Percentiles rank a stretch among this genome's conserved stretches.
phyloP scores from a whole-genome alignment of 805 yeast species.

The Monosporozyma aerobia region DNA sequence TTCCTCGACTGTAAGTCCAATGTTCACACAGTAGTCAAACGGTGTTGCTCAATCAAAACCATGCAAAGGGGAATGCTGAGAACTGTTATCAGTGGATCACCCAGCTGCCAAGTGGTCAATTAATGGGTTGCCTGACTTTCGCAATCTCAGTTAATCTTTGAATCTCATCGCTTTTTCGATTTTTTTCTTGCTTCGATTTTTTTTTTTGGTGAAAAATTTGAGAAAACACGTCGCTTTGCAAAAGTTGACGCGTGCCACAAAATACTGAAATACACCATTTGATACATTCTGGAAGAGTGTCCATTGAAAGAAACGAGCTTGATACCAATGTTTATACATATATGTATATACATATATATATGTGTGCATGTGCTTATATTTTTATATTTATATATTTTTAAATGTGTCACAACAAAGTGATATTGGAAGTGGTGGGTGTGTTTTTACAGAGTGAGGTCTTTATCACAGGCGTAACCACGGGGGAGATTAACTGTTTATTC shows the following conservation, averaged over 20 bases:
- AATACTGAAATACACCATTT: background rate
- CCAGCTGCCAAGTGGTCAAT: too few relatives aligned
- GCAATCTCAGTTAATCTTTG: background rate
- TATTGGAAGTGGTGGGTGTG: background rate
- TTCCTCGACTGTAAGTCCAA: background rate
- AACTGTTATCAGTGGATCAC: too few relatives aligned
- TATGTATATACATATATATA: too few relatives aligned
- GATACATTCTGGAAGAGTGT: too few relatives aligned
- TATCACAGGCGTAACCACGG: background rate
- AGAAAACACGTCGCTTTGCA: background rate
- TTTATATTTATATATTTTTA: background rate
- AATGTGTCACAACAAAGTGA: background rate
- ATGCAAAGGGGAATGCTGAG: background rate
- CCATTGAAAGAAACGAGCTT: too few relatives aligned
- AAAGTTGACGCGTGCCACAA: background rate
- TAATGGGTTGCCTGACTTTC: background rate
- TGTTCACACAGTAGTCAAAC: background rate
- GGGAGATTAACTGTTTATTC: background rate
- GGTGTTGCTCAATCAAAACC: background rate
- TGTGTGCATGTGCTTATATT: too few relatives aligned
- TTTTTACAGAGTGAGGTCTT: background rate
- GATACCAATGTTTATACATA: too few relatives aligned
- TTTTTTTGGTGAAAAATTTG: background rate
- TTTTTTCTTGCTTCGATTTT: background rate
- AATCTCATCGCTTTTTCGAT: background rate